Conservation (phyloP, 371 early-diverging fungal species). For the Mortierella sp. region DNA sequence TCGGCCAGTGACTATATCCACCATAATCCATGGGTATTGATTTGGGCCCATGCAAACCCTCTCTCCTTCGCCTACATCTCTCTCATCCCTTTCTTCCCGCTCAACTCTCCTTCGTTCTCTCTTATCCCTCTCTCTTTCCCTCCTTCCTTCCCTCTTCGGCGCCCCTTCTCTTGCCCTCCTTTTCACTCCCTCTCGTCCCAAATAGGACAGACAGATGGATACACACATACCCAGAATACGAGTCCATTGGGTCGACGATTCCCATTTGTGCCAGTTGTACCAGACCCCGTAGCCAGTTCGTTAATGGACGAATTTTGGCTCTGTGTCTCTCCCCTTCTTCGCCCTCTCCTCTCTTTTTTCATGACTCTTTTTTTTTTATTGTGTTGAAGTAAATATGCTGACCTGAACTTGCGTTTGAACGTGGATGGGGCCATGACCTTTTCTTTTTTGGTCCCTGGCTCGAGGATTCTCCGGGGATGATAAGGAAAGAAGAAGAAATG, state of each 20-base stretch:
- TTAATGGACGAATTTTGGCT: neutral
- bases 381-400: too few relatives aligned
- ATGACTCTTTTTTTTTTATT: neutral
- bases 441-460: neutral
- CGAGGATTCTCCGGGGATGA: too few relatives aligned
- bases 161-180: too few relatives aligned
- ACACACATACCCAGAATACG: neutral
- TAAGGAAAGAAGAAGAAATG: too few relatives aligned
- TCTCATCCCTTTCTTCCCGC: neutral
- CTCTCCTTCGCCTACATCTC: neutral
- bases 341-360: neutral
- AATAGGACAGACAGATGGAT: neutral
- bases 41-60: neutral
- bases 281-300: neutral
- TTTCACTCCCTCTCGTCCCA: neutral
- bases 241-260: neutral
- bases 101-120: neutral
- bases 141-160: neutral
- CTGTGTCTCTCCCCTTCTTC: neutral
- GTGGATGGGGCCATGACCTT: too few relatives aligned
- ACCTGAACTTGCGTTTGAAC: too few relatives aligned
- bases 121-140: neutral
- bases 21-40: neutral
- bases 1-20: too few relatives aligned
- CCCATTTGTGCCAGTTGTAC: neutral